phyloP scores from a whole-genome alignment of 768 basidiomycete genomes.

The Boletus sensibilis region DNA sequence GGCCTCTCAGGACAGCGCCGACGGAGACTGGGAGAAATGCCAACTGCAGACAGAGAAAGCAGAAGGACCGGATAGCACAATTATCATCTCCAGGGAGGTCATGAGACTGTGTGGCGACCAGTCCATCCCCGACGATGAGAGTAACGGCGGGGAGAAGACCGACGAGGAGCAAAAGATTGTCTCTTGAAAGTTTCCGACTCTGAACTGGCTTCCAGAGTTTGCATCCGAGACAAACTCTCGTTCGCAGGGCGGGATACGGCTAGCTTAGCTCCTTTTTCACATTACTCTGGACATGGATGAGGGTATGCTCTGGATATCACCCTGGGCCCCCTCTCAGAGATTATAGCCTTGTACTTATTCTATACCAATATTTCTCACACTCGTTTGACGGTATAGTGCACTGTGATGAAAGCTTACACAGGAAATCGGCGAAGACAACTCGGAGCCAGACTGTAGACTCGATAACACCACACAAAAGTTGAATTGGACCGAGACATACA shows the following conservation, averaged over 20 bases:
- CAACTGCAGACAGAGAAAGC: neutral
- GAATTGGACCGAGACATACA: neutral
- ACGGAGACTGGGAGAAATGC: slow-evolving; percentile 1
- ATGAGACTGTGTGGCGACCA: neutral
- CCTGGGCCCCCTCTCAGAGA: too few species aligned
- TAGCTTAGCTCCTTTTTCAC: too few species aligned
- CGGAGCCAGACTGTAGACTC: too few species aligned
- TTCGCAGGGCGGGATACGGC: neutral
- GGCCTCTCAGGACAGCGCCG: neutral
- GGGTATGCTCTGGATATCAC: too few species aligned
- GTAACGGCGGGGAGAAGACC: neutral
- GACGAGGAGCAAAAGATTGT: neutral
- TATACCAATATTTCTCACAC: too few species aligned
- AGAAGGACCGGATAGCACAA: neutral
- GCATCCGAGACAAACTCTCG: neutral
- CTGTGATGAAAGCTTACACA: too few species aligned
- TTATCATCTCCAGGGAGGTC: neutral
- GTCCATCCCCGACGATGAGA: neutral
- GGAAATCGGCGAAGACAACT: too few species aligned
- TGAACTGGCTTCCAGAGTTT: neutral
- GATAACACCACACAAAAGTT: neutral
- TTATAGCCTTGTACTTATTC: neutral
- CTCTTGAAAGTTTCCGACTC: neutral
- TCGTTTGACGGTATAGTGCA: neutral
- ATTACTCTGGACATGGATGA: too few species aligned